Evolutionary conservation across 805 yeast genomes (phyloP).

Genomic region (Monosporozyma aerobia): DNA sequence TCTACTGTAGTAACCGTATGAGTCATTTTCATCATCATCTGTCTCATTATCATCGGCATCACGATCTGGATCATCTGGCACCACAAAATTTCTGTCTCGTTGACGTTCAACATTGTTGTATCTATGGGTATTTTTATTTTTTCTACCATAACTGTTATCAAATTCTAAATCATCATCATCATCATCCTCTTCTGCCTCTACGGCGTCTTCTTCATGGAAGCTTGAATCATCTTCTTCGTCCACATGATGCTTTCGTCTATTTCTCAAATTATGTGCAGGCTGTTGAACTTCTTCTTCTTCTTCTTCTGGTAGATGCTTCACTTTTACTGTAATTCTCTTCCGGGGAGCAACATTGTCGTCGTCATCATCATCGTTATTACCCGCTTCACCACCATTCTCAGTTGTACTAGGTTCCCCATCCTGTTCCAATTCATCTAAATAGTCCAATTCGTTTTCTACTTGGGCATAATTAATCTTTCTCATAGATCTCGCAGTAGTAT

Average conservation of each 20-base stretch:
- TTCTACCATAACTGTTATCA: conserved; percentile 10
- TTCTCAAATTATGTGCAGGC: conserved; percentile 3
- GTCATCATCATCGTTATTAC: conserved; percentile 10
- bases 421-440: conserved; percentile 15
- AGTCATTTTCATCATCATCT: conserved; percentile 7
- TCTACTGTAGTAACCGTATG: conserved; percentile 9
- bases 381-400: conserved; percentile 4
- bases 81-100: conserved; percentile 20
- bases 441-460: conserved; percentile 27
- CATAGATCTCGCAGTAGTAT: conserved; percentile 28
- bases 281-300: background rate
- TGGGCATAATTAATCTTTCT: conserved; percentile 31
- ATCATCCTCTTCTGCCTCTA: conserved; percentile 27
- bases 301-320: conserved; percentile 1
- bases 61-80: conserved; percentile 23
- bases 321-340: conserved; percentile 4
- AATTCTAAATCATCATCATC: conserved; percentile 35
- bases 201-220: conserved; percentile 28
- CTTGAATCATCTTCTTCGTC: conserved; percentile 27
- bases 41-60: conserved; percentile 21
- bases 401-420: conserved; percentile 4
- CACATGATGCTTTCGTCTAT: conserved; percentile 4
- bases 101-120: conserved; percentile 5
- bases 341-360: conserved; percentile 9
- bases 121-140: conserved; percentile 6